Percentiles rank a stretch among this genome's conserved stretches.
Conservation (phyloP, 2,329 filamentous ascomycete genomes). For the Monosporascus cannonballus region DNA sequence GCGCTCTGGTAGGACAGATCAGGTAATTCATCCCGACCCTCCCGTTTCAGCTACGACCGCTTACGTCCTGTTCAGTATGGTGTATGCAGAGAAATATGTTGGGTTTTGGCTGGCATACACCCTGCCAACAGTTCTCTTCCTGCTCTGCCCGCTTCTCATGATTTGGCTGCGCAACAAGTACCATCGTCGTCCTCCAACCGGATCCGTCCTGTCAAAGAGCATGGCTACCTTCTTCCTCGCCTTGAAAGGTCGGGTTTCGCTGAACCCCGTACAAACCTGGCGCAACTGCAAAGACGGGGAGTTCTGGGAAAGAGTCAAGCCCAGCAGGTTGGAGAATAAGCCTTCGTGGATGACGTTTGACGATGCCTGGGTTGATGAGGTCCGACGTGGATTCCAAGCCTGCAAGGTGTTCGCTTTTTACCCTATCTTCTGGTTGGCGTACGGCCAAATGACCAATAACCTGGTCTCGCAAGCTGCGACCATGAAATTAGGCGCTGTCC, state of each 20-base stretch:
- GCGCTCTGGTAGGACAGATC: constrained; percentile 55
- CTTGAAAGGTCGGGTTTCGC: constrained; percentile 35
- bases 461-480: constrained; percentile 58
- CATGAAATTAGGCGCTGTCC: constrained; percentile 63
- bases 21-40: constrained; percentile 14
- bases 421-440: constrained; percentile 55
- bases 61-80: constrained; percentile 17
- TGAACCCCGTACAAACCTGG: no score
- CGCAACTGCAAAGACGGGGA: no score
- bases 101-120: constrained; percentile 70
- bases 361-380: constrained; percentile 76
- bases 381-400: constrained; percentile 62
- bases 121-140: constrained; percentile 61
- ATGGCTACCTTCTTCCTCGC: constrained; percentile 54
- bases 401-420: constrained; percentile 68
- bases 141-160: constrained; percentile 55
- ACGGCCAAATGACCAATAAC: constrained; percentile 57
- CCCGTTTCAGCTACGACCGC: not conserved
- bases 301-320: constrained; percentile 44
- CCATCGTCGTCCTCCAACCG: constrained; percentile 55
- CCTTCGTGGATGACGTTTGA: constrained; percentile 77
- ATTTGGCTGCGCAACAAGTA: constrained; percentile 56
- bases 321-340: constrained; percentile 45
- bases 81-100: constrained; percentile 69
- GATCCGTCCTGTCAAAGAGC: constrained; percentile 65